These are phyloP conservation scores for Coleophoma eucalyptorum DNA, from an alignment of 2,329 filamentous ascomycete species.

Conservation along the genomic window DNA sequence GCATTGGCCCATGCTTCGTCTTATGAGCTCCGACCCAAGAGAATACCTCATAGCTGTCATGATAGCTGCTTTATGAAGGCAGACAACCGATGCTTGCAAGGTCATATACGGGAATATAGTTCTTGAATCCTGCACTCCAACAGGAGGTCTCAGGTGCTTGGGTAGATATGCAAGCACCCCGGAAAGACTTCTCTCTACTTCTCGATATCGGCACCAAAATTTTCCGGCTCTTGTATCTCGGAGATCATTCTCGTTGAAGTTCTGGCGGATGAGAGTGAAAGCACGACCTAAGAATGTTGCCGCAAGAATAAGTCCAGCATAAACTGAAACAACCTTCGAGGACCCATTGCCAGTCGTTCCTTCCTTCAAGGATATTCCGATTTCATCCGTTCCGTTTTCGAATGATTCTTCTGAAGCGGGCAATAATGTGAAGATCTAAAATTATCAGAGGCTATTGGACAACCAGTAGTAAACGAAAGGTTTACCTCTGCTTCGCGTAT, in stretches of 20 bases:
- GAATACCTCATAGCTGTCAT: neutral
- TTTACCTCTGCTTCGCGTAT: conserved; percentile 67
- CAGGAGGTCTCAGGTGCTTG: neutral
- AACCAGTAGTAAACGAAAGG: conserved; percentile 41
- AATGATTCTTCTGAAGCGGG: conserved; percentile 78
- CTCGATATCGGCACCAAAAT: neutral
- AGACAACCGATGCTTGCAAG: neutral
- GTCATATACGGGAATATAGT: neutral
- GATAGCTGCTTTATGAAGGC: neutral
- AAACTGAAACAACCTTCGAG: conserved; percentile 60
- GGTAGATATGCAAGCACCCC: neutral
- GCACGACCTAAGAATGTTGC: conserved; percentile 80
- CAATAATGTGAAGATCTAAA: conserved; percentile 62
- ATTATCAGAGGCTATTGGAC: neutral
- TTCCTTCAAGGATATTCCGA: conserved; percentile 59
- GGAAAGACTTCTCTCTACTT: neutral
- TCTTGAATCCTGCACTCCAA: neutral
- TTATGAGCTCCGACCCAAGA: neutral
- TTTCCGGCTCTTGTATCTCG: neutral
- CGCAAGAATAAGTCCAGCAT: conserved; percentile 69
- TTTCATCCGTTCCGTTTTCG: conserved; percentile 58
- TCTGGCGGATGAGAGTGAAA: conserved; percentile 31
- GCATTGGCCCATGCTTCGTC: neutral
- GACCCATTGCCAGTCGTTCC: conserved; percentile 48
- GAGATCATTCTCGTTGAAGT: neutral